Percentiles rank a stretch among this genome's conserved stretches.
phyloP scores from a whole-genome alignment of 306 rosid species.

The Ceratonia siliqua region DNA sequence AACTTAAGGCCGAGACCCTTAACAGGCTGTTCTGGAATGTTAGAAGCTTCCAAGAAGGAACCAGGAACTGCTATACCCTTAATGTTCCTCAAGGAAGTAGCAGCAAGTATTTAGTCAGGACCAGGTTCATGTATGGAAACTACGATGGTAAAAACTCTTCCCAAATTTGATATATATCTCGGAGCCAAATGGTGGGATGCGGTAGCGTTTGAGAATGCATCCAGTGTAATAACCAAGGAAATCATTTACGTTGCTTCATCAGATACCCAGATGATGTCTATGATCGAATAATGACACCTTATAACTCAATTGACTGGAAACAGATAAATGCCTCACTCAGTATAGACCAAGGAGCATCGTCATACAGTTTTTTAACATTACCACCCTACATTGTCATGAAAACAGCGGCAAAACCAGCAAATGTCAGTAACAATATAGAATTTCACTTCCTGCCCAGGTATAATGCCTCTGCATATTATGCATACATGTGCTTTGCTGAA shows the following conservation, averaged over 20 bases:
- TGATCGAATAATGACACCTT: conserved; percentile 48
- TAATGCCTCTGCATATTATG: conserved; percentile 32
- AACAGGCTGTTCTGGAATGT: conserved; percentile 45
- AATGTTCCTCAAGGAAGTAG: conserved; percentile 33
- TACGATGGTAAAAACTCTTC: conserved; percentile 41
- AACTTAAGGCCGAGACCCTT: conserved; percentile 22
- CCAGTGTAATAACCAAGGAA: conserved; percentile 38
- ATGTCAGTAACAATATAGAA: conserved; percentile 15
- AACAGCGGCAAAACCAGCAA: conserved; percentile 44
- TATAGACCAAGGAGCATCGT: conserved; percentile 12
- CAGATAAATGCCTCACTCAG: conserved; percentile 30
- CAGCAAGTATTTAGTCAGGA: conserved; percentile 39
- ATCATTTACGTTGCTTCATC: conserved; percentile 41
- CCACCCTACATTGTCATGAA: conserved; percentile 39
- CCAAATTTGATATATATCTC: conserved; percentile 43
- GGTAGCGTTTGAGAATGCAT: conserved; percentile 33
- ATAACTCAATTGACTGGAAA: conserved; percentile 38
- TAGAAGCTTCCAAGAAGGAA: conserved; percentile 42
- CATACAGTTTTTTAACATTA: conserved; percentile 22
- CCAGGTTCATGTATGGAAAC: conserved; percentile 43
- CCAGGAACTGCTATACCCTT: conserved; percentile 43
- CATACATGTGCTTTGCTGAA: conserved; percentile 39
- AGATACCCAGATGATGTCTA: conserved; percentile 46
- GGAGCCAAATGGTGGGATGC: conserved; percentile 44
- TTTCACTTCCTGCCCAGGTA: conserved; percentile 24